Conservation (phyloP, 441 rosid genomes). For the Erodium moschatum region DNA sequence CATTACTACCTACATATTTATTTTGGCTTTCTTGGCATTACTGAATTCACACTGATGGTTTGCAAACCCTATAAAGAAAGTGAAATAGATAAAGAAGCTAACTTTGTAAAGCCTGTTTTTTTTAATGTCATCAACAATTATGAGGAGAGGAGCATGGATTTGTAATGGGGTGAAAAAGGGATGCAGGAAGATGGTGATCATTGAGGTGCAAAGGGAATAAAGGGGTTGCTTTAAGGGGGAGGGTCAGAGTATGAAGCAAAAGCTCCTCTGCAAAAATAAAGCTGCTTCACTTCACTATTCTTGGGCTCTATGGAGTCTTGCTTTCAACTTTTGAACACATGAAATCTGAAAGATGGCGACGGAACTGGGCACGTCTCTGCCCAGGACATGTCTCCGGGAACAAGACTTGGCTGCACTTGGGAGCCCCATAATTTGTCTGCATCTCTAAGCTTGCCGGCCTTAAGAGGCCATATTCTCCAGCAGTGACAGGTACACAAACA, state of each 20-base stretch:
- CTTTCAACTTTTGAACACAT: slow-evolving; percentile 19
- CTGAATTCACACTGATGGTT: not conserved
- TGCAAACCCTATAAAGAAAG: not conserved
- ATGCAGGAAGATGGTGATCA: slow-evolving; percentile 18
- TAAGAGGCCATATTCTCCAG: not conserved
- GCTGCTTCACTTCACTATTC: slow-evolving; percentile 16
- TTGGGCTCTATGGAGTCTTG: slow-evolving; percentile 11
- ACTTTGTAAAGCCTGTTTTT: not conserved
- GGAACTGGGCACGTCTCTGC: slow-evolving; percentile 32
- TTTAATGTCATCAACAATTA: not conserved
- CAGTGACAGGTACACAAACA: not conserved
- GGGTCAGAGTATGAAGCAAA: no score
- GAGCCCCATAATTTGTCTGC: slow-evolving; percentile 1
- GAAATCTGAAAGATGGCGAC: slow-evolving; percentile 19
- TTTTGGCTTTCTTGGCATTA: not conserved
- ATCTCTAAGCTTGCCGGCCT: not conserved
- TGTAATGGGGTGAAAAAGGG: slow-evolving; percentile 12
- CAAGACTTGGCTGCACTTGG: slow-evolving; percentile 21
- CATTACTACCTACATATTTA: not conserved
- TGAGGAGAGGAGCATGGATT: not conserved
- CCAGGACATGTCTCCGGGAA: not conserved
- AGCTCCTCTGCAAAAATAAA: slow-evolving; percentile 13
- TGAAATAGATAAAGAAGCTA: not conserved
- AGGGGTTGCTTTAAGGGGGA: slow-evolving; percentile 32
- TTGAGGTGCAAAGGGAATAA: slow-evolving; percentile 41